Evolutionary conservation across 2,329 filamentous ascomycete genomes (phyloP), one percentile per base, ranked within the genome.

Genomic region (Verticillium isaacii): DNA sequence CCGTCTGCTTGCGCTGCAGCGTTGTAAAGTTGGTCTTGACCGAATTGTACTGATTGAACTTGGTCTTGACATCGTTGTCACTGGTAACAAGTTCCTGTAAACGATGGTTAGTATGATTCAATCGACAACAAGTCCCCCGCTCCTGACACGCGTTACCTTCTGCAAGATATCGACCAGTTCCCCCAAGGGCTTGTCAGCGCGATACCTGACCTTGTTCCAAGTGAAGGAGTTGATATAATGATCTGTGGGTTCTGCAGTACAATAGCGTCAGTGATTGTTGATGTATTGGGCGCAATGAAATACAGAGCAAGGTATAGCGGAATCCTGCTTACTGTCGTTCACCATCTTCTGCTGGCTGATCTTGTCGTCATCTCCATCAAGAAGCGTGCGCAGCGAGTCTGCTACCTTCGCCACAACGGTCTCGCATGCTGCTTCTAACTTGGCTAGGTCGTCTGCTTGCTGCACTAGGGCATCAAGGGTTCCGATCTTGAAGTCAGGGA

Each of bases 191-290:
- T 94, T 96, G 76, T 99, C 95, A 65, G 91, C 89, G 70, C 95
- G 89, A 77, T 98, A 99, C 74, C 97, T 95, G 77, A 96, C 92
- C 77, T 95, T 97, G 80, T 98, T 98, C 95, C 95, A 99, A 67
- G 87, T 85, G 77, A 98, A 99, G 61, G 85, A 89, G 72, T 89
- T 87, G 56, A 99, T 81, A 74, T 98, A 99, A 74, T 94, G 90
- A 70, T 97, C 94, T 64, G 94, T 93, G n/a, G 95, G 93, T 76
- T 96, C 94, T 98, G 54, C 61, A 25, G n/a, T 56, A 50, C 25
- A 34, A 14, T 55, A 36, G 34, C 58, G 60, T 64, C 59, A 59
- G 37, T 32, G 17, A 12, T 37, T 37, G 9, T 14, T 32, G 57
- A 52, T 52, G 11, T 52, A 3, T 14, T 52, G 8, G n/a, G 8